phyloP scores from a whole-genome alignment of 169 alveolate genomes.

The Neospora caninum region DNA sequence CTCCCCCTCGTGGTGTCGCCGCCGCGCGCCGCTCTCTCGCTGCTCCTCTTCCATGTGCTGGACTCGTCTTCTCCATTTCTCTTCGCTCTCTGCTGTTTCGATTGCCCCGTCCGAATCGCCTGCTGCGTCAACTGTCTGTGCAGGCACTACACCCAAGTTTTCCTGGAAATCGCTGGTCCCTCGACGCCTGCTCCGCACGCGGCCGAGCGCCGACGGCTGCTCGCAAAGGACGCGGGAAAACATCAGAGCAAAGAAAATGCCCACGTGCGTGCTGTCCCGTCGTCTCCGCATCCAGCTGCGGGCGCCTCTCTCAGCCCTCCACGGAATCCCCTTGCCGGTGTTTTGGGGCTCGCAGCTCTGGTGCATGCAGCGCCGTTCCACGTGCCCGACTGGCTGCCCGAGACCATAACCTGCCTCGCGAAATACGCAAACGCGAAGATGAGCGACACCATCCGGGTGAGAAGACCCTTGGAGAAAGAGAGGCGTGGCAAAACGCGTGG shows the following conservation, averaged over 20 bases:
- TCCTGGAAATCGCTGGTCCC: conserved; percentile 19
- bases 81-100: too few species aligned
- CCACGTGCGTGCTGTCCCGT: too few species aligned
- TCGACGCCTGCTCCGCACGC: not conserved
- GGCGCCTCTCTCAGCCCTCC: not conserved
- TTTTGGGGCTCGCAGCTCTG: conserved; percentile 14
- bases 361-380: conserved; percentile 71
- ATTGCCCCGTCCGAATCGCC: too few species aligned
- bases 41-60: too few species aligned
- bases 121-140: not conserved
- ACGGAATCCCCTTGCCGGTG: not conserved
- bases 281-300: too few species aligned
- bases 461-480: not conserved
- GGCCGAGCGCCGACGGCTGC: not conserved
- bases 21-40: too few species aligned
- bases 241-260: too few species aligned
- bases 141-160: not conserved
- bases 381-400: conserved; percentile 83
- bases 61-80: too few species aligned
- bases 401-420: conserved; percentile 78
- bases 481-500: not conserved
- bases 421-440: conserved; percentile 59
- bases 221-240: not conserved
- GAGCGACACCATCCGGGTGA: conserved; percentile 42
- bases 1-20: too few species aligned